These are phyloP conservation scores for Salinomyces thailandicus DNA, from an alignment of 2,329 filamentous ascomycete species.

Conservation along the genomic window DNA sequence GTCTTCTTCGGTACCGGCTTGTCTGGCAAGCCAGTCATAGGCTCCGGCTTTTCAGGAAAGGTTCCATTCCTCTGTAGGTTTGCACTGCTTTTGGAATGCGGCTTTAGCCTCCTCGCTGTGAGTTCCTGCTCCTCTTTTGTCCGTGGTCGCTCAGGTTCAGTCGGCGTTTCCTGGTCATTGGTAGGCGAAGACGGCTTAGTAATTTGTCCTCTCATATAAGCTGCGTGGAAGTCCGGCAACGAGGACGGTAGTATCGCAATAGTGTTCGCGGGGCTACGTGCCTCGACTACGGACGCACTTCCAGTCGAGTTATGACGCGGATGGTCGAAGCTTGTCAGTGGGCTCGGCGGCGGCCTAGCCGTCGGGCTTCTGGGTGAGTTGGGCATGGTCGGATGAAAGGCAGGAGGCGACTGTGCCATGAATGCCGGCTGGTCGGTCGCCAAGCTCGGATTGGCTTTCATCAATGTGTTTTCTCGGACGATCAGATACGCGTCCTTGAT, in stretches of 20 bases:
- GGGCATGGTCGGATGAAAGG: constrained; percentile 33
- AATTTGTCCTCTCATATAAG: constrained; percentile 64
- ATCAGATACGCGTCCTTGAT: constrained; percentile 99
- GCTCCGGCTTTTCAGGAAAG: constrained; percentile 37
- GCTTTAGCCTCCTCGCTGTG: constrained; percentile 69
- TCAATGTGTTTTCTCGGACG: constrained; percentile 92
- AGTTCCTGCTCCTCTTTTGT: constrained; percentile 62
- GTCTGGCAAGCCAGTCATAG: constrained; percentile 44
- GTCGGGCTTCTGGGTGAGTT: constrained; percentile 12
- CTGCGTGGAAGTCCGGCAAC: constrained; percentile 79
- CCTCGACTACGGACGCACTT: constrained; percentile 27
- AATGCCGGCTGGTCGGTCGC: constrained; percentile 44
- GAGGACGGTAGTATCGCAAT: constrained; percentile 88
- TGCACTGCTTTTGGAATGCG: constrained; percentile 58
- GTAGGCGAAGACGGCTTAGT: constrained; percentile 24
- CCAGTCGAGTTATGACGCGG: constrained; percentile 36
- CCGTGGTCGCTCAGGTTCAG: constrained; percentile 35
- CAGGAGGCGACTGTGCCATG: constrained; percentile 46
- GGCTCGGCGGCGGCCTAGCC: constrained; percentile 8
- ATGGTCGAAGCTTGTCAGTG: constrained; percentile 26
- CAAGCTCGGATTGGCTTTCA: constrained; percentile 70
- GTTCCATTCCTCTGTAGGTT: constrained; percentile 17
- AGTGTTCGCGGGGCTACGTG: constrained; percentile 52
- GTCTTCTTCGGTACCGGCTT: constrained; percentile 23
- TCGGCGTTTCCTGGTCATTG: constrained; percentile 16